Base-by-base conservation (phyloP, 169 alveolate species). In the Theileria orientalis region DNA sequence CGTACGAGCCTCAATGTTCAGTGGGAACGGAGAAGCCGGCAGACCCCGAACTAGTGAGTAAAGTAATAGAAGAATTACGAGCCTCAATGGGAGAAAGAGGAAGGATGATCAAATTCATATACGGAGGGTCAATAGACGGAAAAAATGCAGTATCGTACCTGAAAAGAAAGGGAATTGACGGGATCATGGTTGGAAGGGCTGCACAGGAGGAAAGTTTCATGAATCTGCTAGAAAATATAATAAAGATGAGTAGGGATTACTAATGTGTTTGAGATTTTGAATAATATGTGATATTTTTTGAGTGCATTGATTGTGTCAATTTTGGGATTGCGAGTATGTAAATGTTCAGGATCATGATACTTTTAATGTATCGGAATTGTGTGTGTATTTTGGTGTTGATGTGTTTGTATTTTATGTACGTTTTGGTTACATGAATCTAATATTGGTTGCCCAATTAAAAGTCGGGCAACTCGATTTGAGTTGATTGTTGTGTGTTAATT, bases 1-100 rank as follows among this genome's bases (percentile, higher is more conserved):
- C 86, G 11, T 77, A 77, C 49, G 86, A 77, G 69, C 86, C 86
- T 1, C 23, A 21, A 23, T 40, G 32, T 0, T 69, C 76, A 40
- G 68, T 77, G 11, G 86, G 86, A 23, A 77, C 82, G 7, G 82
- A 63, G 32, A 14, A 37, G 16, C 86, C 86, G 16, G 76, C 62
- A 6, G 70, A 23, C 25, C 76, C 86, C 0, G 69, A 77, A 30
- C 51, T 54, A 23, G 86, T 69, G 19, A 57, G 54, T 16, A 35
- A 33, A 27, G 64, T 47, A 29, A 77, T 77, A 42, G 62, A 30
- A 49, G 32, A 51, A 40, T 41, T 77, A 0, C 51, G 54, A 41
- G 23, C 29, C 42, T 1, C 44, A 0, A 29, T 41, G 40, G 59
- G 41, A 19, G n/a, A 16, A 1, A 47, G 68, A 11, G 7, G 14